Percentiles rank a stretch among this genome's conserved stretches.
Evolutionary conservation across 2,329 filamentous ascomycete species (phyloP).

Genomic region (Bertia moriformis): DNA sequence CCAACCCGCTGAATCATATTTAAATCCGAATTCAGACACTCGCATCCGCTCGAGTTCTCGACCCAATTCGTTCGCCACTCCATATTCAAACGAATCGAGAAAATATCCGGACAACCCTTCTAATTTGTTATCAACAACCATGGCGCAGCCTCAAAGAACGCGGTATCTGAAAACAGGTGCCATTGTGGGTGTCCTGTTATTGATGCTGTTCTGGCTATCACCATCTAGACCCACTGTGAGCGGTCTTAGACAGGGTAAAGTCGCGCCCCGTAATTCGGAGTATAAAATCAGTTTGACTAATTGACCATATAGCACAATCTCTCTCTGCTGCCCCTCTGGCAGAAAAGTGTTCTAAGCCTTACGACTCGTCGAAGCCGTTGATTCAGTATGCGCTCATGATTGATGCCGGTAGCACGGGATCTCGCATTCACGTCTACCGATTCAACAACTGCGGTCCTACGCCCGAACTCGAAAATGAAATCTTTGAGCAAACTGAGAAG

Average conservation of each 20-base stretch:
- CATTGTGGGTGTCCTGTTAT: slow-evolving; percentile 42
- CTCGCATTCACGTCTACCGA: slow-evolving; percentile 93
- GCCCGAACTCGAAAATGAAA: slow-evolving; percentile 84
- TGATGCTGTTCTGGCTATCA: slow-evolving; percentile 49
- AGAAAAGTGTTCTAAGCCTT: slow-evolving; percentile 67
- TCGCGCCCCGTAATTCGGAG: slow-evolving; percentile 6
- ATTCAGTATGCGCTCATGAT: slow-evolving; percentile 98
- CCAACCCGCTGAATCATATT: background rate
- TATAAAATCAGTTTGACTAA: slow-evolving; percentile 8
- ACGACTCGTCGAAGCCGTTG: slow-evolving; percentile 77
- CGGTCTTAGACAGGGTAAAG: slow-evolving; percentile 31
- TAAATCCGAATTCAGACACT: background rate
- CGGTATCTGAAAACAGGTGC: slow-evolving; percentile 53
- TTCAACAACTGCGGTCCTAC: slow-evolving; percentile 97
- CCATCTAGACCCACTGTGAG: slow-evolving; percentile 33
- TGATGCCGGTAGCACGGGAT: slow-evolving; percentile 93
- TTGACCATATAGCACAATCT: slow-evolving; percentile 27
- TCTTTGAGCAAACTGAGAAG: slow-evolving; percentile 88
- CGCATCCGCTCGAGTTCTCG: background rate
- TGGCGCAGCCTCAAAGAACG: slow-evolving; percentile 49
- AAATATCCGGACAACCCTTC: background rate
- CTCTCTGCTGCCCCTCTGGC: slow-evolving; percentile 47
- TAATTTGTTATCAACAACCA: slow-evolving; percentile 10
- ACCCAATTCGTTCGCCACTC: background rate
- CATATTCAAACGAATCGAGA: background rate